Base-by-base conservation (phyloP, 495 filamentous ascomycete genomes). In the Thermothielavioides terrestris region DNA sequence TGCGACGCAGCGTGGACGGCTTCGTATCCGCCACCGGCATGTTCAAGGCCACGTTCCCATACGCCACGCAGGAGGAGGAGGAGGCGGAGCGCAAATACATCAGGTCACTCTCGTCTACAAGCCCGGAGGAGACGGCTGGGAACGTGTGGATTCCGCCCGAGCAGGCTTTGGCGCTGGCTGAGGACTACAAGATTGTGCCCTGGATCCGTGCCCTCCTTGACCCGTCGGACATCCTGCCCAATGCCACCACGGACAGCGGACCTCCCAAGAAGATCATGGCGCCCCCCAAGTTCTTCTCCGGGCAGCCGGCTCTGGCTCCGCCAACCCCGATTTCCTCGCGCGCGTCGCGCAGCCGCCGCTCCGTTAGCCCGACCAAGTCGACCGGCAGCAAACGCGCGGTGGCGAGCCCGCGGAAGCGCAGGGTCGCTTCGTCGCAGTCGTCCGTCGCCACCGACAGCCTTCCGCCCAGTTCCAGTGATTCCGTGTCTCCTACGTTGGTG, bases 41-140 rank as follows among this genome's bases (percentile, higher is more conserved):
- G 94, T 98, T 97, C 77, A 98, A 97, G 71, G 94, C 94, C 48
- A 88, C 91, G 6, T 98, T 96, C 65, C 92, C 92, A 3, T 97
- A 89, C 76, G 89, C 92, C 12, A 83, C 84, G 50, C 68, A 77
- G 26, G 78, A 81, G 6, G 94, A 98, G 62, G 92, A 98, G 67
- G 81, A 84, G 53, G 72, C 71, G 7, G 92, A 98, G 74, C 84
- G 90, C 53, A 85, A 83, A 54, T 91, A 88, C 57, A 76, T 97
- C 60, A 95, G 92, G 67, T 74, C 72, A 10, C 80, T 91, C 18
- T 68, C 78, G 26, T 80, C 81, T 6, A 94, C 89, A 3, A 90
- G 87, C 52, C 76, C 77, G 44, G 88, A 96, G 55, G 92, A 98
- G 70, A 89, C 92, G 23, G 92, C 92, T 20, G 92, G 92, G 39